phyloP scores from a whole-genome alignment of 257 asterid species.

The Solanum tarapatanum region DNA sequence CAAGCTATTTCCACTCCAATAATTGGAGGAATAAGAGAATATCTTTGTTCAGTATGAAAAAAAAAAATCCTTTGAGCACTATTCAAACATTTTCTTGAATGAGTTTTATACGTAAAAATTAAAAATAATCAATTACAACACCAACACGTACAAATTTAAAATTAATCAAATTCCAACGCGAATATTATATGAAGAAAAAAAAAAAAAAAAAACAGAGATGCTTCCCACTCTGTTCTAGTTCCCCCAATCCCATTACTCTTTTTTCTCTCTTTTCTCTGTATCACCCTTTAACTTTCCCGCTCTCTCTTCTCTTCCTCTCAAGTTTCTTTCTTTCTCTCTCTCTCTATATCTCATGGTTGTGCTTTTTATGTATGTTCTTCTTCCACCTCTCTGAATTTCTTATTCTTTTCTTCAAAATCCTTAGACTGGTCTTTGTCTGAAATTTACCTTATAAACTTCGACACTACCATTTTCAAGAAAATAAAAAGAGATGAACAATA shows the following conservation, averaged over 20 bases:
- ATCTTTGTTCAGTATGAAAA: background rate
- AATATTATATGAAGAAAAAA: background rate
- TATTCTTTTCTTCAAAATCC: background rate
- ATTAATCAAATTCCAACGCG: too few species aligned
- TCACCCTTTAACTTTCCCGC: constrained; percentile 7
- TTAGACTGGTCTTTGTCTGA: background rate
- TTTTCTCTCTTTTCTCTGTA: background rate
- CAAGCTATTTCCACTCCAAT: background rate
- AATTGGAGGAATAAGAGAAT: background rate
- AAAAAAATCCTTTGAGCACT: background rate
- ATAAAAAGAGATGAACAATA: constrained; percentile 10
- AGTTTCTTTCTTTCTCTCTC: background rate
- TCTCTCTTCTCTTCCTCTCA: background rate
- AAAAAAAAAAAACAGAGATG: background rate
- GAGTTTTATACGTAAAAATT: background rate
- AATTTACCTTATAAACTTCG: background rate
- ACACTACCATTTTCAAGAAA: background rate
- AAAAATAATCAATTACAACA: too few species aligned
- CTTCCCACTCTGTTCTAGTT: background rate
- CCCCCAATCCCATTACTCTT: background rate
- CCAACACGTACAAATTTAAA: too few species aligned
- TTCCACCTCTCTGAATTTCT: background rate
- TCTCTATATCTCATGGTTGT: background rate
- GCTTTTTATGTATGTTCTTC: background rate
- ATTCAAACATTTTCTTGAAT: too few species aligned